Evolutionary conservation across 2,329 filamentous ascomycete genomes (phyloP).

Genomic region (Colletotrichum tanaceti): DNA sequence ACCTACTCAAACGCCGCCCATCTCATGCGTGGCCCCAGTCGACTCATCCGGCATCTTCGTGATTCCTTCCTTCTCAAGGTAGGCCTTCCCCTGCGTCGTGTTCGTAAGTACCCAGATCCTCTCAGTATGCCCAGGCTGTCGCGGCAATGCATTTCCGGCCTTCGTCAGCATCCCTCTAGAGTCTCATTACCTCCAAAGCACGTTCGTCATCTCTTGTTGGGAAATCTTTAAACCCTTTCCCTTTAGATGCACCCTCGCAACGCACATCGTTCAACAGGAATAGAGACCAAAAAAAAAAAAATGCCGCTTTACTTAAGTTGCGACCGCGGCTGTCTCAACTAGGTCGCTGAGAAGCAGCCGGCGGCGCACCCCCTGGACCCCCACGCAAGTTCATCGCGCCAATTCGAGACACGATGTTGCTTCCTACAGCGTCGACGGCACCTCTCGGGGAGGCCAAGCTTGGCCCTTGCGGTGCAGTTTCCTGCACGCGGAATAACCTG

Average conservation of each 20-base stretch:
- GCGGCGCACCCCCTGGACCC: conserved; percentile 44
- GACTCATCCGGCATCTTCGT: not conserved
- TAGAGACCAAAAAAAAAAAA: not conserved
- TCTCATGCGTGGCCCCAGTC: not conserved
- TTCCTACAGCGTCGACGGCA: conserved; percentile 92
- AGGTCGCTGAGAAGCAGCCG: conserved; percentile 26
- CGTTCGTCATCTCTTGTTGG: not conserved
- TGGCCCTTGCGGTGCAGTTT: conserved; percentile 82
- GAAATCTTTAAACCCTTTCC: not conserved
- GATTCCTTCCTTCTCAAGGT: not conserved
- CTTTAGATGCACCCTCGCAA: not conserved
- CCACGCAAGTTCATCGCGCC: conserved; percentile 81
- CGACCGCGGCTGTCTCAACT: not conserved
- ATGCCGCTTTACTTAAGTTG: not conserved
- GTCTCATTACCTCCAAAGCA: not conserved
- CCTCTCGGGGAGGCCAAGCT: conserved; percentile 86
- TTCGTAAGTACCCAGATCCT: not conserved
- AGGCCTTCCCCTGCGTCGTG: too few species aligned
- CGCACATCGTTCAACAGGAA: not conserved
- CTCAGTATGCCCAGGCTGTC: not conserved
- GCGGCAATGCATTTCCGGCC: not conserved
- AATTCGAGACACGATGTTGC: conserved; percentile 87
- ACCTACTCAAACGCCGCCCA: conserved; percentile 21
- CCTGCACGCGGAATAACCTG: conserved; percentile 89
- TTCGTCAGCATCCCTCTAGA: not conserved